These are phyloP conservation scores for Blastocystis sp. DNA, from an alignment of 352 stramenopile species.

Conservation along the genomic window DNA sequence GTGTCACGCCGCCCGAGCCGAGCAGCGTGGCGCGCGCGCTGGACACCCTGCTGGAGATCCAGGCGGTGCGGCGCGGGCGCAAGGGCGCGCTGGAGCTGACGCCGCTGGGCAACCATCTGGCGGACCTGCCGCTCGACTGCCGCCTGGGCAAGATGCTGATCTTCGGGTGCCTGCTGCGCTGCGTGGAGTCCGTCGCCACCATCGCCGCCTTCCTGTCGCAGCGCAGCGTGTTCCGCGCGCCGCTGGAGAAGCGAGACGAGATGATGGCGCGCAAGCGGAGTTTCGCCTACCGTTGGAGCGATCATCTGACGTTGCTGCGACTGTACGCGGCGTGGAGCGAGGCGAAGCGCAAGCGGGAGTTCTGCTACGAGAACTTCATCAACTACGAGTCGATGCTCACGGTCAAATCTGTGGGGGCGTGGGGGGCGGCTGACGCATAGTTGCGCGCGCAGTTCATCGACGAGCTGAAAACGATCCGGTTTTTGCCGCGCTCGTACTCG, in stretches of 20 bases:
- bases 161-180: conserved; percentile 87
- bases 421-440: conserved; percentile 73
- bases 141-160: conserved; percentile 94
- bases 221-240: conserved; percentile 77
- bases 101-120: conserved; percentile 85
- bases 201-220: conserved; percentile 80
- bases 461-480: conserved; percentile 84
- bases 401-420: conserved; percentile 68
- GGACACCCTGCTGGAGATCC: conserved; percentile 83
- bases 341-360: conserved; percentile 73
- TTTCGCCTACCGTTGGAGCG: conserved; percentile 76
- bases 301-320: conserved; percentile 79
- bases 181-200: conserved; percentile 78
- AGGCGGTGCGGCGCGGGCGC: conserved; percentile 76
- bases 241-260: conserved; percentile 78
- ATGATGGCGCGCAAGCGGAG: conserved; percentile 77
- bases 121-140: conserved; percentile 89
- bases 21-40: conserved; percentile 84
- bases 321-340: conserved; percentile 77
- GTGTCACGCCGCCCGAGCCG: conserved; percentile 85
- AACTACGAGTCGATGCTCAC: conserved; percentile 75
- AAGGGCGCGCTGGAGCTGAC: conserved; percentile 80
- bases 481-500: conserved; percentile 71
- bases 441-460: conserved; percentile 75
- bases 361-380: conserved; percentile 79